These are phyloP conservation scores for Suillus spraguei DNA, from an alignment of 768 basidiomycete genomes.

Conservation along the genomic window DNA sequence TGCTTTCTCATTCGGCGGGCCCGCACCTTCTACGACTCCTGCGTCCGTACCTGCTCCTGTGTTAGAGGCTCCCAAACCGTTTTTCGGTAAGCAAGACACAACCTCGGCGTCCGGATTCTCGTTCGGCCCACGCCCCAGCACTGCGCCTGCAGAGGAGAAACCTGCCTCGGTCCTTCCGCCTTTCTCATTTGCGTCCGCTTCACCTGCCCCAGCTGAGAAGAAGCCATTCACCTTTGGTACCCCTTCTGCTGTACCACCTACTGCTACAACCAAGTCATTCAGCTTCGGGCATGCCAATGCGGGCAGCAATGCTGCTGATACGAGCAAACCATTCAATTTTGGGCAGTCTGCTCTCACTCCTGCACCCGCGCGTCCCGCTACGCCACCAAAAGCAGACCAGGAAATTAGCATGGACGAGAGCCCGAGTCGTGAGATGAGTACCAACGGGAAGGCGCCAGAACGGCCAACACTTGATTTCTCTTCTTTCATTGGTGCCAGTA, in stretches of 20 bases:
- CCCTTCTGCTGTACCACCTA: constrained; percentile 34
- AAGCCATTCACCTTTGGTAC: constrained; percentile 49
- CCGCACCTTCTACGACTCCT: constrained; percentile 16
- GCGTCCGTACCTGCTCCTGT: constrained; percentile 16
- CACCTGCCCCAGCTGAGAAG: constrained; percentile 36
- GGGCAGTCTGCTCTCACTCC: constrained; percentile 38
- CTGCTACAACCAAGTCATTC: constrained; percentile 34
- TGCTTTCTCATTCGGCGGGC: constrained; percentile 36
- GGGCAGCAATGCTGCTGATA: constrained; percentile 40
- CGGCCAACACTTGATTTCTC: constrained; percentile 50
- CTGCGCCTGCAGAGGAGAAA: constrained; percentile 28
- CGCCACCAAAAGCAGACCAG: constrained; percentile 66
- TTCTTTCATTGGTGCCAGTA: constrained; percentile 43
- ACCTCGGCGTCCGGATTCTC: constrained; percentile 37
- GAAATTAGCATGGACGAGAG: constrained; percentile 85
- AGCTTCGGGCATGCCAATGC: constrained; percentile 48
- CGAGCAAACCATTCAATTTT: constrained; percentile 58
- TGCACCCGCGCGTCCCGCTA: constrained; percentile 50
- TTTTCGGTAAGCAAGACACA: constrained; percentile 38
- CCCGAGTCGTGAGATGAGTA: constrained; percentile 63
- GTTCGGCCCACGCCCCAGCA: constrained; percentile 40
- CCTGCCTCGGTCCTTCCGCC: constrained; percentile 22
- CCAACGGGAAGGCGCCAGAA: constrained; percentile 43
- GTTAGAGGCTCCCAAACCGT: constrained; percentile 43
- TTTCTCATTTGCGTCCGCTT: constrained; percentile 35